phyloP scores from a whole-genome alignment of 202 grass and related monocot genomes.

The Hordeum pubiflorum region DNA sequence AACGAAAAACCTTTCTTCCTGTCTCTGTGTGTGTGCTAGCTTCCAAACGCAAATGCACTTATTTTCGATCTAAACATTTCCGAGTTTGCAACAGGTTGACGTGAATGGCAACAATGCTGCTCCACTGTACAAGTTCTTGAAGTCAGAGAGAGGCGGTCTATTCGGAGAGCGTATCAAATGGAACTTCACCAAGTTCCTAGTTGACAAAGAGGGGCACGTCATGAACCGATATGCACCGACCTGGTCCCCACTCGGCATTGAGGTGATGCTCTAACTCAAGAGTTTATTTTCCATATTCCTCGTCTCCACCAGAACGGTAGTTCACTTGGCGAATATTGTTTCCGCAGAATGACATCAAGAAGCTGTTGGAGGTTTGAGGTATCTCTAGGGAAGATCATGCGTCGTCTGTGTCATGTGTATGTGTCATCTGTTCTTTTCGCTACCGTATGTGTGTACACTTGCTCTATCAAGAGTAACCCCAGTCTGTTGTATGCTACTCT shows the following conservation, averaged over 20 bases:
- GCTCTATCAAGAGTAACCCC: neutral
- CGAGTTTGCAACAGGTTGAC: slow-evolving; percentile 36
- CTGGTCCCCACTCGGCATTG: slow-evolving; percentile 43
- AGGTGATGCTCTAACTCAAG: slow-evolving; percentile 25
- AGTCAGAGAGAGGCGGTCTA: slow-evolving; percentile 49
- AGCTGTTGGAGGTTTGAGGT: slow-evolving; percentile 37
- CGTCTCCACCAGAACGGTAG: neutral
- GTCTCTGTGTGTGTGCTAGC: neutral
- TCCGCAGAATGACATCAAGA: slow-evolving; percentile 49
- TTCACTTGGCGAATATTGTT: neutral
- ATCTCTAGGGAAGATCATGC: neutral
- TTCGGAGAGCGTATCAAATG: slow-evolving; percentile 60
- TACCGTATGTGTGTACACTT: slow-evolving; percentile 16
- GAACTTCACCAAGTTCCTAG: slow-evolving; percentile 72
- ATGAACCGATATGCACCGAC: slow-evolving; percentile 46
- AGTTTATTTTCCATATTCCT: neutral
- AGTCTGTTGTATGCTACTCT: neutral
- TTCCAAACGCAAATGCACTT: neutral
- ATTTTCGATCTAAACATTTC: neutral
- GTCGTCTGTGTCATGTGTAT: neutral
- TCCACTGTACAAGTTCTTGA: slow-evolving; percentile 57
- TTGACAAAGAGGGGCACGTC: slow-evolving; percentile 60
- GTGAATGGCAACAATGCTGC: slow-evolving; percentile 62
- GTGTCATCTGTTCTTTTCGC: neutral
- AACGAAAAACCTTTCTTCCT: neutral